Evolutionary conservation across 2,329 filamentous ascomycete genomes (phyloP).

Genomic region (Mycosphaerelloides madeirae): DNA sequence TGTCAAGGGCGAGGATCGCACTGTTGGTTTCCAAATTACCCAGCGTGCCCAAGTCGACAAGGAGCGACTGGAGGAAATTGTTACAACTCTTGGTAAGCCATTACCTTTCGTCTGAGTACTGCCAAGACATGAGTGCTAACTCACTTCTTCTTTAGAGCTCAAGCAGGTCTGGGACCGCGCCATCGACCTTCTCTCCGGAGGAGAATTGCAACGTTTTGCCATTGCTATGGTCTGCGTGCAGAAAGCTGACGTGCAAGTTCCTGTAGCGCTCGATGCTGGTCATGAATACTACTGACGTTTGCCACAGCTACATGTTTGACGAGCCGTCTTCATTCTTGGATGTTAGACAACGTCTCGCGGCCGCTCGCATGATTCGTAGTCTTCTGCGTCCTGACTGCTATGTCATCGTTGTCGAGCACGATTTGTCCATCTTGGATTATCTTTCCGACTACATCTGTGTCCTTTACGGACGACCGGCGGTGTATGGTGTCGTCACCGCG

Average conservation of each 20-base stretch:
- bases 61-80: constrained; percentile 62
- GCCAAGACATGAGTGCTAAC: background rate
- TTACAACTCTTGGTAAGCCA: constrained; percentile 63
- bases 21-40: constrained; percentile 73
- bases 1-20: constrained; percentile 70
- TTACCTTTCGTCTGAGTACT: background rate
- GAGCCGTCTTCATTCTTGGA: constrained; percentile 98
- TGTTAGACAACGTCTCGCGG: constrained; percentile 96
- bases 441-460: constrained; percentile 98
- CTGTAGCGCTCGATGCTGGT: background rate
- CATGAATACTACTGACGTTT: constrained; percentile 1
- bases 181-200: constrained; percentile 84
- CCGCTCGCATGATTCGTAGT: constrained; percentile 86
- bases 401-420: constrained; percentile 98
- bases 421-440: constrained; percentile 96
- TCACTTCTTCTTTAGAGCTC: constrained; percentile 54
- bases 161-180: constrained; percentile 89
- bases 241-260: constrained; percentile 74
- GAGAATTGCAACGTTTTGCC: constrained; percentile 96
- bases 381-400: constrained; percentile 86
- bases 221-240: constrained; percentile 95
- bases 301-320: constrained; percentile 86
- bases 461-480: constrained; percentile 88
- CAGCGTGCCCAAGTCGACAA: constrained; percentile 73
- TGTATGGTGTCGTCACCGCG: constrained; percentile 96